Evolutionary conservation across 2,329 filamentous ascomycete species (phyloP).

Genomic region (Trichoderma sp.): DNA sequence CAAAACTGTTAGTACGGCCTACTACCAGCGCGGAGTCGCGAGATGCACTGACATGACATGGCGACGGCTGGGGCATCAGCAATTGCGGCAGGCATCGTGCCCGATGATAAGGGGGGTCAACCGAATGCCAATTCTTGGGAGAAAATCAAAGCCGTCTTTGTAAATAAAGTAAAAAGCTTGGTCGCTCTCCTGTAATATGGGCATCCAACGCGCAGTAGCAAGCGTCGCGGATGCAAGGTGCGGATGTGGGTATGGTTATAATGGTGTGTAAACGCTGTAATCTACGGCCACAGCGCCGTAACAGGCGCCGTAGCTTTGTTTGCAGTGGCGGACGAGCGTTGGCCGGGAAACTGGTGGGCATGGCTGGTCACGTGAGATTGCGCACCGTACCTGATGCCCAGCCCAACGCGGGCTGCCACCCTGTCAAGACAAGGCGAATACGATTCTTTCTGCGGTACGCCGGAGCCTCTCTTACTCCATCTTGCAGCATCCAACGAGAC

Average conservation of each 20-base stretch:
- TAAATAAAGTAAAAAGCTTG: neutral
- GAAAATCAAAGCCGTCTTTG: neutral
- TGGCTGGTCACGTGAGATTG: slow-evolving; percentile 16
- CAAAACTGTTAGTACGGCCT: slow-evolving; percentile 23
- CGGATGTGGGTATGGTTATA: neutral
- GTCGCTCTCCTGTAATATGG: neutral
- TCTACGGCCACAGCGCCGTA: neutral
- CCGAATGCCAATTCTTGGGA: neutral
- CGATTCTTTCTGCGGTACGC: slow-evolving; percentile 33
- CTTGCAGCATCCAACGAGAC: slow-evolving; percentile 32
- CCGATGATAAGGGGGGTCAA: slow-evolving; percentile 19
- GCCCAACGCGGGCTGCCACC: slow-evolving; percentile 16
- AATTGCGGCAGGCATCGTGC: slow-evolving; percentile 59
- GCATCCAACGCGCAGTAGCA: neutral
- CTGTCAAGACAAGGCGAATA: slow-evolving; percentile 27
- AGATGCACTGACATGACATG: slow-evolving; percentile 58
- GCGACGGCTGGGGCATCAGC: slow-evolving; percentile 63
- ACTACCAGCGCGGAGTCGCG: neutral
- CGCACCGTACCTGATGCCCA: slow-evolving; percentile 8
- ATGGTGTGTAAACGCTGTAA: neutral
- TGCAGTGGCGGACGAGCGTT: slow-evolving; percentile 19
- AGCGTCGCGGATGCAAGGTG: slow-evolving; percentile 8
- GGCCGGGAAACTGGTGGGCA: slow-evolving; percentile 22
- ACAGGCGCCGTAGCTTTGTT: slow-evolving; percentile 6
- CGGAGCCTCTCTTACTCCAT: slow-evolving; percentile 29